These are phyloP conservation scores for Colletotrichum tropicicola DNA, from an alignment of 2,329 filamentous ascomycete species.

Conservation along the genomic window DNA sequence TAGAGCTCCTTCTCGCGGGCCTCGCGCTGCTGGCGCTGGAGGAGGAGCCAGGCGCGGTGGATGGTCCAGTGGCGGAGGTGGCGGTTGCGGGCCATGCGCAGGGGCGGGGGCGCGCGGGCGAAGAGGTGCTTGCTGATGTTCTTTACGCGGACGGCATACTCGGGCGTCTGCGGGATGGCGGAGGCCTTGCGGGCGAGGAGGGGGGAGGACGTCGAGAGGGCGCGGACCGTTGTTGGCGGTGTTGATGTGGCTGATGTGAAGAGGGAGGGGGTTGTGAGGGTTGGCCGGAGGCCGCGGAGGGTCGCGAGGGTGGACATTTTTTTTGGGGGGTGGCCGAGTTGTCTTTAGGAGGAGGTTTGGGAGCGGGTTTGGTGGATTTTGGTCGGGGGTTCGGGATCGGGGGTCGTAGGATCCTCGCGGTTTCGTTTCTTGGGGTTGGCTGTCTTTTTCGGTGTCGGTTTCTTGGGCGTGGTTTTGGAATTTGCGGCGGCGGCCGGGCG, in stretches of 20 bases:
- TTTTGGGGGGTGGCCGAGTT: too few species aligned
- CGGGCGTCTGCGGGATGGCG: slow-evolving; percentile 41
- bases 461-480: too few species aligned
- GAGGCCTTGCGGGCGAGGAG: slow-evolving; percentile 34
- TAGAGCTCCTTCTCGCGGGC: slow-evolving; percentile 76
- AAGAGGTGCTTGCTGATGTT: slow-evolving; percentile 59
- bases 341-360: too few species aligned
- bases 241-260: slow-evolving; percentile 24
- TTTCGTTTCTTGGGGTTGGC: too few species aligned
- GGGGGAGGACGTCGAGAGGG: slow-evolving; percentile 40
- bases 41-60: slow-evolving; percentile 92
- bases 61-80: slow-evolving; percentile 98
- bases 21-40: slow-evolving; percentile 74
- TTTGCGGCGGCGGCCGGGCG: too few species aligned
- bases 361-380: too few species aligned
- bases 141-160: slow-evolving; percentile 52
- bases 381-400: too few species aligned
- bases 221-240: slow-evolving; percentile 15
- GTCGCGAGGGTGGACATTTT: slow-evolving; percentile 29
- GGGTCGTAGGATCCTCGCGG: too few species aligned
- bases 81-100: slow-evolving; percentile 89
- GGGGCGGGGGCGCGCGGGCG: slow-evolving; percentile 67
- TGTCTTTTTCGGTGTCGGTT: too few species aligned
- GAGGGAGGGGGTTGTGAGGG: slow-evolving; percentile 30
- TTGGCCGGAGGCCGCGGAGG: slow-evolving; percentile 41